Evolutionary conservation across 129 eudicot species (phyloP).

Genomic region (Tanacetum coccineum): DNA sequence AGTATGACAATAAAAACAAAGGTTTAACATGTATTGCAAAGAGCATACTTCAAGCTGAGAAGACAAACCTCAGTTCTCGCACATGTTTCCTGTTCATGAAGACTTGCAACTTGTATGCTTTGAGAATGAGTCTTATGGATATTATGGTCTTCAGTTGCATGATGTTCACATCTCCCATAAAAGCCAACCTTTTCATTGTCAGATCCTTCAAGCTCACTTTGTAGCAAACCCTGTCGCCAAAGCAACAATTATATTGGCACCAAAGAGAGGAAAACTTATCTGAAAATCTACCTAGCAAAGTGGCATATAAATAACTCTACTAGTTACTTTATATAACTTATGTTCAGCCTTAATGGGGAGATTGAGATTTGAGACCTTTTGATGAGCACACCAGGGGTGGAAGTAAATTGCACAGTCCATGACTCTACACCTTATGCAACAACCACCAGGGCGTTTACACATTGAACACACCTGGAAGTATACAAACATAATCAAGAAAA

Average conservation of each 20-base stretch:
- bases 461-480: conserved; percentile 48
- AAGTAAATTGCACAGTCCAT: conserved; percentile 38
- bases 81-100: conserved; percentile 46
- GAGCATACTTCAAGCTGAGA: neutral
- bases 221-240: conserved; percentile 50
- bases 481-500: conserved; percentile 15
- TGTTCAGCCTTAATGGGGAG: conserved; percentile 6
- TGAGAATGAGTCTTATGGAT: conserved; percentile 17
- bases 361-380: conserved; percentile 35
- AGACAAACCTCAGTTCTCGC: conserved; percentile 66
- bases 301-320: conserved; percentile 2
- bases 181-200: conserved; percentile 44
- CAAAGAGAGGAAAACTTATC: neutral
- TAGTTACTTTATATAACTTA: conserved; percentile 1
- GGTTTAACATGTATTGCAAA: neutral
- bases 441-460: conserved; percentile 58
- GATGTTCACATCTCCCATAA: conserved; percentile 61
- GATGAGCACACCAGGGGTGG: conserved; percentile 76
- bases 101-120: conserved; percentile 16
- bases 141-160: conserved; percentile 33
- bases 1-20: neutral
- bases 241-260: conserved; percentile 16
- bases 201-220: conserved; percentile 61
- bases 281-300: neutral
- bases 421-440: conserved; percentile 56